Conservation (phyloP, 1,284 basidiomycete genomes). For the Sanghuangporus sanghuang region DNA sequence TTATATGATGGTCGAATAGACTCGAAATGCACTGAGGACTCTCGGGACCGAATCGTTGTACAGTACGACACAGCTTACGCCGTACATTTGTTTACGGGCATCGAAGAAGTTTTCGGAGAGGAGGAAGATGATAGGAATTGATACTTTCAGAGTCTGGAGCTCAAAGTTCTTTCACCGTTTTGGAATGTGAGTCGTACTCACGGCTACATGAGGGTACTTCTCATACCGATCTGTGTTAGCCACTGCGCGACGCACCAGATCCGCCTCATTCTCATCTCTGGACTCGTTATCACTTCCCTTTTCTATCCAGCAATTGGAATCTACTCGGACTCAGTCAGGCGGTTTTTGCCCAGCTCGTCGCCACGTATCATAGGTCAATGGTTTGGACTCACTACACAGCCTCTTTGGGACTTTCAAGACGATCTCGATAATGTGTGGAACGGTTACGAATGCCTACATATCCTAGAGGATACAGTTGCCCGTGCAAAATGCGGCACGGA, state of each 20-base stretch:
- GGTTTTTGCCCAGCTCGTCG: slow-evolving; percentile 53
- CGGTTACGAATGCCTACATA: slow-evolving; percentile 50
- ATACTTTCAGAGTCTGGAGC: slow-evolving; percentile 36
- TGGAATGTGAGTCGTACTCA: slow-evolving; percentile 57
- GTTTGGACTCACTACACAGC: slow-evolving; percentile 44
- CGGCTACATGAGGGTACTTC: slow-evolving; percentile 3
- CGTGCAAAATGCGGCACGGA: slow-evolving; percentile 68
- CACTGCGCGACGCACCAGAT: slow-evolving; percentile 90
- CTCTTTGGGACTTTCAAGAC: slow-evolving; percentile 42
- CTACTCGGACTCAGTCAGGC: slow-evolving; percentile 68
- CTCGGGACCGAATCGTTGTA: background rate
- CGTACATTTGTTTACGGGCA: background rate
- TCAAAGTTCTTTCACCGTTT: slow-evolving; percentile 62
- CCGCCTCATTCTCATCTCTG: slow-evolving; percentile 88
- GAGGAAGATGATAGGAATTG: slow-evolving; percentile 18
- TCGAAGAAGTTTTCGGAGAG: background rate
- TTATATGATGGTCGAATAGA: background rate
- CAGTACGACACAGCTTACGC: background rate
- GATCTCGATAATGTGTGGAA: slow-evolving; percentile 66
- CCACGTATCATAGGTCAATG: slow-evolving; percentile 57
- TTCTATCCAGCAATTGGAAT: slow-evolving; percentile 89
- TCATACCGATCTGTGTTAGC: slow-evolving; percentile 34
- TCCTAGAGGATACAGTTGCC: slow-evolving; percentile 65
- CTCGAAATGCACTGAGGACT: background rate
- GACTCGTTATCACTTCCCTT: slow-evolving; percentile 92